Percentiles rank a stretch among this genome's conserved stretches.
phyloP scores from a whole-genome alignment of 2,329 filamentous ascomycete species.

The Penicillium sp. region DNA sequence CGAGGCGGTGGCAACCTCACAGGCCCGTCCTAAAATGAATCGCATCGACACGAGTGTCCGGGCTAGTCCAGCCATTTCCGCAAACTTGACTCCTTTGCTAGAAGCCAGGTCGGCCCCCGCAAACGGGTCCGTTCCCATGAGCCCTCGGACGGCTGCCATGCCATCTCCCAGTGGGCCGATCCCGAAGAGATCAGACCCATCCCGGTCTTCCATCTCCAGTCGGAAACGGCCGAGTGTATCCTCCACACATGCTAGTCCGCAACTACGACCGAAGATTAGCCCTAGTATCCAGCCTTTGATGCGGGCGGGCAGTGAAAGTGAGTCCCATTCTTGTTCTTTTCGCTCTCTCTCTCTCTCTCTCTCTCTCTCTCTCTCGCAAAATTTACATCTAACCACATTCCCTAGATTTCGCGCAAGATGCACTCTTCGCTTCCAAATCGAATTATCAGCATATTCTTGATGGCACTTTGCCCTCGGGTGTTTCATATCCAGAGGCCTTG shows the following conservation, averaged over 20 bases:
- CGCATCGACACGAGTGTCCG: constrained; percentile 51
- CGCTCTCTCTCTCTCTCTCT: not conserved
- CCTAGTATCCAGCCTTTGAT: constrained; percentile 91
- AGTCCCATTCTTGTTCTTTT: constrained; percentile 29
- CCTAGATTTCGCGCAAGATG: constrained; percentile 54
- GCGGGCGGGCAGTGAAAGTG: constrained; percentile 66
- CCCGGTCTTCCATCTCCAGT: constrained; percentile 48
- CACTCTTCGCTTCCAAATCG: constrained; percentile 86
- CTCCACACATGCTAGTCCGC: constrained; percentile 79
- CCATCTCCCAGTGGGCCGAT: constrained; percentile 51
- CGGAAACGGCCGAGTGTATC: constrained; percentile 69
- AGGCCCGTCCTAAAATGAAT: constrained; percentile 45
- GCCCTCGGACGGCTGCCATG: constrained; percentile 55
- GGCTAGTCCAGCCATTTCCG: constrained; percentile 61
- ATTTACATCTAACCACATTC: not conserved
- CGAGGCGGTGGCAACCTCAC: constrained; percentile 62
- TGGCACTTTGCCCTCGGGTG: constrained; percentile 84
- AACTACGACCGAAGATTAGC: constrained; percentile 83
- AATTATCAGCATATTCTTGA: constrained; percentile 98
- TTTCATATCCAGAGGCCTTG: constrained; percentile 85
- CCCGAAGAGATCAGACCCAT: constrained; percentile 45
- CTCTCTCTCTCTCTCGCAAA: not conserved
- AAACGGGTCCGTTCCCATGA: constrained; percentile 46
- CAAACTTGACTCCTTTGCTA: constrained; percentile 59
- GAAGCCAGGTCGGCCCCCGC: constrained; percentile 34